phyloP scores from a whole-genome alignment of 805 yeast species.

The Yarrowia osloensis region DNA sequence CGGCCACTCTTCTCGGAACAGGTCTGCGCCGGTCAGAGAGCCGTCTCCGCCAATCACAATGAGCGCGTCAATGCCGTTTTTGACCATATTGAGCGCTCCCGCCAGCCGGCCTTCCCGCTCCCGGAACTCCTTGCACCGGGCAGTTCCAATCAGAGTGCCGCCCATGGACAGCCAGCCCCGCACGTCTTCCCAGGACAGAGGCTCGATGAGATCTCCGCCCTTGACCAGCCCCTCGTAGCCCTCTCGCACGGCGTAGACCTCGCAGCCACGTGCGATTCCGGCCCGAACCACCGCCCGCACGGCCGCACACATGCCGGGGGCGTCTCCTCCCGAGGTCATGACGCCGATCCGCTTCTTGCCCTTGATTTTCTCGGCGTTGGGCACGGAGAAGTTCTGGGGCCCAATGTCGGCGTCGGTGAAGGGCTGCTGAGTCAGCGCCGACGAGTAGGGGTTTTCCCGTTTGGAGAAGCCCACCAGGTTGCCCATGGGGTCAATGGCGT shows the following conservation, averaged over 20 bases:
- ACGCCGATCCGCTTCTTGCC: constrained; percentile 70
- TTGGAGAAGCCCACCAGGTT: constrained; percentile 77
- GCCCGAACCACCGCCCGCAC: constrained; percentile 95
- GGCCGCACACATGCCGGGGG: constrained; percentile 97
- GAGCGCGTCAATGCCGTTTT: constrained; percentile 88
- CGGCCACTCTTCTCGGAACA: constrained; percentile 95
- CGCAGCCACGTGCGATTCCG: constrained; percentile 84
- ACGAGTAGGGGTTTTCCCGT: constrained; percentile 41
- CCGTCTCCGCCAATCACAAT: constrained; percentile 99
- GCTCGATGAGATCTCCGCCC: constrained; percentile 77
- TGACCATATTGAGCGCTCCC: constrained; percentile 83
- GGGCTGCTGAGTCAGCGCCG: neutral
- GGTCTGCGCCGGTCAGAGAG: constrained; percentile 95
- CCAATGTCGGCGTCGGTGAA: neutral
- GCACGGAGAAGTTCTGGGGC: neutral
- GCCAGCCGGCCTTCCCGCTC: constrained; percentile 81
- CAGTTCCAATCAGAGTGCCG: constrained; percentile 96
- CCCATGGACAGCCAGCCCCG: constrained; percentile 91
- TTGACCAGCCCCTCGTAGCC: constrained; percentile 91
- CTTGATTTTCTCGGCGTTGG: neutral
- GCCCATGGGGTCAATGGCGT: constrained; percentile 82
- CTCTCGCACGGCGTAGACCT: constrained; percentile 86
- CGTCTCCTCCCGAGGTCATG: constrained; percentile 98
- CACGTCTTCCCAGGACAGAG: constrained; percentile 91
- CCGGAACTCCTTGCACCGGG: constrained; percentile 82